Base-by-base conservation (phyloP, 2,329 filamentous ascomycete genomes). In the Sphaerostilbella broomeana region DNA sequence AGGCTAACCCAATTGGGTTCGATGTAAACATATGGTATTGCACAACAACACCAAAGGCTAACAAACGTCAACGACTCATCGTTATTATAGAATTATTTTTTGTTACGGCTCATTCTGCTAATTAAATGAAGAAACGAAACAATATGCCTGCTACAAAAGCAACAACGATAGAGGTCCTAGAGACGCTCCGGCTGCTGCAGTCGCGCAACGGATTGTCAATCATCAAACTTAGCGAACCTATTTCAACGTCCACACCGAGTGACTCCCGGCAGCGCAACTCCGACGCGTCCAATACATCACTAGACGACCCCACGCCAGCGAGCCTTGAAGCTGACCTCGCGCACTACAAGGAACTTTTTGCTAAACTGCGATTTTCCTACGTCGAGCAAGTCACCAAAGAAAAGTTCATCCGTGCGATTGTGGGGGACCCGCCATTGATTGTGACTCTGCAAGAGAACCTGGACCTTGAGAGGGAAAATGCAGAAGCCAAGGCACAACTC, bases 351-450 rank as follows among this genome's bases (percentile, higher is more conserved):
- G 89, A 95, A 63, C 77, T 97, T 15, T 98, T 97, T 63, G 84
- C 87, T 28, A 97, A 98, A 66, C 74, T 97, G 26, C 86, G 90
- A 51, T 97, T 97, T 69, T 94, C 86, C 48, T 97, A 97, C 64
- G 84, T 95, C 52, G 92, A 98, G 64, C 92, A 97, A 69, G 88
- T 97, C 47, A 97, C 90, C 30, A 98, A 97, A 65, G 92, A 98
- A 61, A 94, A 95, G 56, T 97, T 95, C 62, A 81, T 98, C 39
- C 86, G 88, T 50, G 82, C 86, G 47, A 94, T 97, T 51, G 87
- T 94, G 12, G 87, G 86, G 47, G 86, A 95, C 47, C 87, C 89
- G 34, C 92, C 90, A 0, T 72, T 89, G 12, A 83, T 97, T 31
- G 85, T 94, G 42, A 82, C 82, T 27, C 77, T 81, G 29, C 75